Conservation (phyloP, 805 yeast genomes). For the Saccharomyces mikatae region DNA sequence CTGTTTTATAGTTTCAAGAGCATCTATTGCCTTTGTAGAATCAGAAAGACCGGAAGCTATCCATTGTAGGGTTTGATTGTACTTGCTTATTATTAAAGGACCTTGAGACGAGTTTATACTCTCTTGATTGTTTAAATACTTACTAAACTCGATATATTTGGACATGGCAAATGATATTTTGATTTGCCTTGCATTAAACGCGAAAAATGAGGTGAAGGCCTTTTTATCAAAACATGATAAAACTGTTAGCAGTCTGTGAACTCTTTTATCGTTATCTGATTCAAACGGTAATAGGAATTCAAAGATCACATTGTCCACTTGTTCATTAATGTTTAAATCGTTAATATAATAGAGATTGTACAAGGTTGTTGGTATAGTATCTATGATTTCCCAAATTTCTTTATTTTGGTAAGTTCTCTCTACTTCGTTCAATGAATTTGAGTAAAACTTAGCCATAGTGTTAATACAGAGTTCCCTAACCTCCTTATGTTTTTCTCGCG, state of each 20-base stretch:
- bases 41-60: conserved; percentile 50
- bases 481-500: conserved; percentile 61
- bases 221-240: conserved; percentile 44
- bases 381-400: conserved; percentile 26
- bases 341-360: conserved; percentile 66
- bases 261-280: conserved; percentile 38
- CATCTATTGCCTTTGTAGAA: conserved; percentile 38
- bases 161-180: conserved; percentile 46
- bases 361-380: conserved; percentile 54
- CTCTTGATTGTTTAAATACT: conserved; percentile 32
- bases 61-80: conserved; percentile 56
- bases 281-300: conserved; percentile 56
- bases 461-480: conserved; percentile 55
- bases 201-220: conserved; percentile 56
- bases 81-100: conserved; percentile 24
- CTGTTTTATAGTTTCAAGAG: conserved; percentile 45
- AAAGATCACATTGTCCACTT: conserved; percentile 53
- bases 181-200: conserved; percentile 62
- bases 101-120: conserved; percentile 5
- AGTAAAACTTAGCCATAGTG: conserved; percentile 48
- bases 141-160: conserved; percentile 43
- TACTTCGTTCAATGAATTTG: conserved; percentile 34
- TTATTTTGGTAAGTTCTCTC: conserved; percentile 12
- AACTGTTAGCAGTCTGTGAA: conserved; percentile 44
- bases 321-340: conserved; percentile 54